These are phyloP conservation scores for Lepidium sativum DNA, from an alignment of 345 rosid genomes.

Conservation along the genomic window DNA sequence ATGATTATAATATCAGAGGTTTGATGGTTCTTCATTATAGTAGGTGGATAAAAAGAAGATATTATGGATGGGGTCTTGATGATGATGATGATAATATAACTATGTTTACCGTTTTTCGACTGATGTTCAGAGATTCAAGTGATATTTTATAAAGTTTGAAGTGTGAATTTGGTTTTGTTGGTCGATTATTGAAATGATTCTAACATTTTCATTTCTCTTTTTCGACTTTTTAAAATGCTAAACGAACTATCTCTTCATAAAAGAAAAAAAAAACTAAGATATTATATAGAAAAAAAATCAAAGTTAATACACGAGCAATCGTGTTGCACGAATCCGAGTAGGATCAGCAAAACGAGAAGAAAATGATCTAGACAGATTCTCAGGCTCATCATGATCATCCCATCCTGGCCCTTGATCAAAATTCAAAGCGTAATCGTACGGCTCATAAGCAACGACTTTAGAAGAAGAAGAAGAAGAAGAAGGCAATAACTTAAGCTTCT, in stretches of 20 bases:
- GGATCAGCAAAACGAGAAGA: slow-evolving; percentile 52
- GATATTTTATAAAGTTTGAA: no score
- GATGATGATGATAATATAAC: no score
- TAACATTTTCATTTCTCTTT: neutral
- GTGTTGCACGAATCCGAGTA: slow-evolving; percentile 10
- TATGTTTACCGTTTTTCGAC: no score
- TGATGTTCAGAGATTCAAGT: no score
- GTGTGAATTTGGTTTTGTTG: no score
- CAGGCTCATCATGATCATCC: slow-evolving; percentile 43
- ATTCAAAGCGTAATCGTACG: slow-evolving; percentile 38
- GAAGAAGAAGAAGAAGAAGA: slow-evolving; percentile 3
- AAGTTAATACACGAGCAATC: slow-evolving; percentile 12
- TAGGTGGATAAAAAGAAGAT: no score
- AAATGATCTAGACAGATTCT: slow-evolving; percentile 44
- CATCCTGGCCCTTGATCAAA: slow-evolving; percentile 48
- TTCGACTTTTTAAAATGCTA: neutral
- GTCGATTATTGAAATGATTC: neutral
- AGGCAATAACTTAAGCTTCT: slow-evolving; percentile 33
- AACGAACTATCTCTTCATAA: neutral
- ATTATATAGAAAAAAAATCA: neutral
- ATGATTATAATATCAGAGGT: no score
- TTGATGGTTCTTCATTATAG: no score
- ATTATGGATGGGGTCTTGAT: no score
- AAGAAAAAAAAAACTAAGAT: neutral
- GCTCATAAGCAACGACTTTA: slow-evolving; percentile 33